These are phyloP conservation scores for Cryptococcus hybrid DNA, from an alignment of 1,284 basidiomycete species.

Conservation along the genomic window DNA sequence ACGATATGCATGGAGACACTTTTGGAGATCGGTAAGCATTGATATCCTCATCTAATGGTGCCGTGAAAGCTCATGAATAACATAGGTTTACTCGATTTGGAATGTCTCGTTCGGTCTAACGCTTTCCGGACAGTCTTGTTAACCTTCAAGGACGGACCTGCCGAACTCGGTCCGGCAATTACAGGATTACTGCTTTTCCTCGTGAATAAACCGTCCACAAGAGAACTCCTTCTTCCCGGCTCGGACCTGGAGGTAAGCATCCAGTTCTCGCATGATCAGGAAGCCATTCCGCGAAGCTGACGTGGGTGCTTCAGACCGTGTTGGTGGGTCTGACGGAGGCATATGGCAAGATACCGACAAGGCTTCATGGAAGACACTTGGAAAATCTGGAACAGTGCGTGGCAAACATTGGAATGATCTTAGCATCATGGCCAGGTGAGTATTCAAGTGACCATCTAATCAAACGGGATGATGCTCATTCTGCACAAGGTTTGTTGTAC, in stretches of 20 bases:
- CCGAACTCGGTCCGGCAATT: conserved; percentile 80
- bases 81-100: conserved; percentile 78
- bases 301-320: conserved; percentile 46
- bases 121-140: conserved; percentile 86
- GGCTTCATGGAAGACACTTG: conserved; percentile 54
- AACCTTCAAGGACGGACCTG: conserved; percentile 80
- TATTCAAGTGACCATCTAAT: background rate
- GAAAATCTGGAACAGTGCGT: conserved; percentile 75
- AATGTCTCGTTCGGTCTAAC: conserved; percentile 74
- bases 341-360: conserved; percentile 67
- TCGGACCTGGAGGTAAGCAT: conserved; percentile 79
- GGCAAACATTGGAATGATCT: conserved; percentile 74
- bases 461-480: conserved; percentile 8
- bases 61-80: background rate
- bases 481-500: conserved; percentile 74
- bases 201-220: conserved; percentile 78
- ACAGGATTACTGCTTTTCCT: conserved; percentile 80
- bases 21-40: conserved; percentile 71
- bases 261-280: background rate
- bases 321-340: conserved; percentile 86
- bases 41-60: background rate
- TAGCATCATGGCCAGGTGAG: conserved; percentile 92
- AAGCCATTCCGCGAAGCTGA: background rate
- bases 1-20: conserved; percentile 84
- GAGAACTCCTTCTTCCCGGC: conserved; percentile 75